Evolutionary conservation across 768 basidiomycete species (phyloP).

Genomic region (Pisolithus marmoratus): DNA sequence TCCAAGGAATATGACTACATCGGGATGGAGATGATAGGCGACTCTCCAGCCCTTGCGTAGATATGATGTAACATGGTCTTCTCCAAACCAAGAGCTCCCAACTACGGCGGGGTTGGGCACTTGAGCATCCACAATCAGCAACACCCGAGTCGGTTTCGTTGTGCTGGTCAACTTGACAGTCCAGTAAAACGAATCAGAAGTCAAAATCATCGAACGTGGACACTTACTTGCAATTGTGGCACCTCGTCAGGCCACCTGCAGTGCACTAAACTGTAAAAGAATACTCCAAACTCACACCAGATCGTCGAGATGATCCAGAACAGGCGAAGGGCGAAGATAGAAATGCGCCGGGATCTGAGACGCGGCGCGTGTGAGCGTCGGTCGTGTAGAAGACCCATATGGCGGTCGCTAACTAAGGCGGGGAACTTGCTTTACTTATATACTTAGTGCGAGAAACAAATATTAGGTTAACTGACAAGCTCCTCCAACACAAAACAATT

Average conservation of each 20-base stretch:
- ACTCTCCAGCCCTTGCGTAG: constrained; percentile 70
- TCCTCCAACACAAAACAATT: too few species aligned
- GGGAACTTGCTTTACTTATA: too few species aligned
- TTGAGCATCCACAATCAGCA: constrained; percentile 69
- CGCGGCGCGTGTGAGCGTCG: constrained; percentile 21
- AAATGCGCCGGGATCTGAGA: constrained; percentile 23
- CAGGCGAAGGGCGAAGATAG: constrained; percentile 41
- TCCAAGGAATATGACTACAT: constrained; percentile 69
- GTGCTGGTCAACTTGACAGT: constrained; percentile 3
- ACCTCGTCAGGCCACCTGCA: constrained; percentile 56
- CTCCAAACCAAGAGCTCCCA: constrained; percentile 38
- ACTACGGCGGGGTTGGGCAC: constrained; percentile 37
- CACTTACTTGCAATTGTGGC: constrained; percentile 21
- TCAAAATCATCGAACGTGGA: constrained; percentile 2
- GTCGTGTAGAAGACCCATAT: constrained; percentile 25
- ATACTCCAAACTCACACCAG: constrained; percentile 61
- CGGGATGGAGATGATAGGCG: constrained; percentile 48
- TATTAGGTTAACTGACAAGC: too few species aligned
- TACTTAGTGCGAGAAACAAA: too few species aligned
- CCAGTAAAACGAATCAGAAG: constrained; percentile 9
- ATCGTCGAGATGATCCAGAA: constrained; percentile 53
- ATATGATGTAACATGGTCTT: constrained; percentile 47
- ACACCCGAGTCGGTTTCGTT: constrained; percentile 44
- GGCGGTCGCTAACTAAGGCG: not conserved
- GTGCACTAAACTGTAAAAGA: constrained; percentile 50